Conservation (phyloP, 2,329 filamentous ascomycete species). For the Penicillium sp. region DNA sequence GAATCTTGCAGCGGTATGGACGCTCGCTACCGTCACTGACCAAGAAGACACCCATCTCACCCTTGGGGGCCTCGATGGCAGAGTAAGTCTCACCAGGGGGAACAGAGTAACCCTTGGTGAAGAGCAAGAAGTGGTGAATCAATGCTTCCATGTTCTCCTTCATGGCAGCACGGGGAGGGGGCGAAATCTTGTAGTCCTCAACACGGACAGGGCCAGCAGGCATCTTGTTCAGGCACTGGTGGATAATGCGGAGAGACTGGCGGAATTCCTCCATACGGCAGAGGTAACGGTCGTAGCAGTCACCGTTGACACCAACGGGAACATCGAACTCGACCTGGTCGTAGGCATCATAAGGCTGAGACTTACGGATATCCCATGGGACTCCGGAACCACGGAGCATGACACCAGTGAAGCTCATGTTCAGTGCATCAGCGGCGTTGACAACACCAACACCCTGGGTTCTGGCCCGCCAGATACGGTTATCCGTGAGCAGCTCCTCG, state of each 20-base stretch:
- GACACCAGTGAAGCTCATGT: slow-evolving; percentile 94
- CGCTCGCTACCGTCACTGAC: slow-evolving; percentile 96
- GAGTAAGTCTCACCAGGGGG: slow-evolving; percentile 98
- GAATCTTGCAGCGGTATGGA: slow-evolving; percentile 96
- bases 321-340: slow-evolving; percentile 98
- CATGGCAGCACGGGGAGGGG: slow-evolving; percentile 95
- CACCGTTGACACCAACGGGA: slow-evolving; percentile 91
- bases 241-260: slow-evolving; percentile 95
- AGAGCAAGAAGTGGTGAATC: slow-evolving; percentile 98
- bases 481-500: slow-evolving; percentile 97
- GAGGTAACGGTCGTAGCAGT: slow-evolving; percentile 98
- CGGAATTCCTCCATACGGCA: slow-evolving; percentile 99
- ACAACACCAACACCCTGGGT: slow-evolving; percentile 91
- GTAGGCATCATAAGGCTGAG: slow-evolving; percentile 95
- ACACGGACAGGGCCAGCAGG: slow-evolving; percentile 89
- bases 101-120: slow-evolving; percentile 97
- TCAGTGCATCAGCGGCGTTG: slow-evolving; percentile 87
- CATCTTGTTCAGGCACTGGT: slow-evolving; percentile 99
- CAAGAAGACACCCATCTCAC: slow-evolving; percentile 97
- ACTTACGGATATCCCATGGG: slow-evolving; percentile 96
- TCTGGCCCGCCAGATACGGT: slow-evolving; percentile 97
- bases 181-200: slow-evolving; percentile 98
- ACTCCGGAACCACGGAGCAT: slow-evolving; percentile 98
- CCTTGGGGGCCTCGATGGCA: slow-evolving; percentile 98
- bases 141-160: slow-evolving; percentile 99